phyloP scores from a whole-genome alignment of 106 monocot genomes.

The Dactylorhiza incarnata region DNA sequence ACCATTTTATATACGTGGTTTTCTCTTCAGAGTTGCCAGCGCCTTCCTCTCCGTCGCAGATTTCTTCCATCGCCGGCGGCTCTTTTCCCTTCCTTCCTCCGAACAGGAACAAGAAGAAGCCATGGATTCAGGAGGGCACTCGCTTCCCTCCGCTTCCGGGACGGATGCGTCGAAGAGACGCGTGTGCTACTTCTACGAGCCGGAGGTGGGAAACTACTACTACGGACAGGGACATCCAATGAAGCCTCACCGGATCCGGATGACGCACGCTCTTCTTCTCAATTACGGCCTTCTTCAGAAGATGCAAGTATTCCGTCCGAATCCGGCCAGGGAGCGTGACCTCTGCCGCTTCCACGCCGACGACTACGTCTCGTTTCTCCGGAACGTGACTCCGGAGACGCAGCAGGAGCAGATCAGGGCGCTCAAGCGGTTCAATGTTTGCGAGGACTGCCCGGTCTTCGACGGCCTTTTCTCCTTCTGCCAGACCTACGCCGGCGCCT shows the following conservation, averaged over 20 bases:
- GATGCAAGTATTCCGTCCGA: slow-evolving; percentile 23
- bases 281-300: slow-evolving; percentile 24
- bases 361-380: slow-evolving; percentile 38
- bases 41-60: not conserved
- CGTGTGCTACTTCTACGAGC: slow-evolving; percentile 47
- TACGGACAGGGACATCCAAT: slow-evolving; percentile 36
- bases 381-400: slow-evolving; percentile 13
- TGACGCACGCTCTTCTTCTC: slow-evolving; percentile 34
- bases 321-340: slow-evolving; percentile 19
- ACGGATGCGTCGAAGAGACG: slow-evolving; percentile 17
- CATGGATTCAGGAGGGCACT: slow-evolving; percentile 24
- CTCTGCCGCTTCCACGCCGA: slow-evolving; percentile 35
- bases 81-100: not conserved
- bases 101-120: not conserved
- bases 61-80: not conserved
- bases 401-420: slow-evolving; percentile 11
- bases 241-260: slow-evolving; percentile 35
- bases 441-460: slow-evolving; percentile 29
- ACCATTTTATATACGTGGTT: too few species aligned
- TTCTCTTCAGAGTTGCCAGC: not conserved
- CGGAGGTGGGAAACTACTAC: slow-evolving; percentile 36
- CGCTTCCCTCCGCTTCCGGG: slow-evolving; percentile 13
- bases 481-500: slow-evolving; percentile 30
- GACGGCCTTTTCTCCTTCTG: slow-evolving; percentile 31
- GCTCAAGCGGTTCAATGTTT: slow-evolving; percentile 13